Base-by-base conservation (phyloP, 2,329 filamentous ascomycete species). In the Paracamarosporium sp. region DNA sequence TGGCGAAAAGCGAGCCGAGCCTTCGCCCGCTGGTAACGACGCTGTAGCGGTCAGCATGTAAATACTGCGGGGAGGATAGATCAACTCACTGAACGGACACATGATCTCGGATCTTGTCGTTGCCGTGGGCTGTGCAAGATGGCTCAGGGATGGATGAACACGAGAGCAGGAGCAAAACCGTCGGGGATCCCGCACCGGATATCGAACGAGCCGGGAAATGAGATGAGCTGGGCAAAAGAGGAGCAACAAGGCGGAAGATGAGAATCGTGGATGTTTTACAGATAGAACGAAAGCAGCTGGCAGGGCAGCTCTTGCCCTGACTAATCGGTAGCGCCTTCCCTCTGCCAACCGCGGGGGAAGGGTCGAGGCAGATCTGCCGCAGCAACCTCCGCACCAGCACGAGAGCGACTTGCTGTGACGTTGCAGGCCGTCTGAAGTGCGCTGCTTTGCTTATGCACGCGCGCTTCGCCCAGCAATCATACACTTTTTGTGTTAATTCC, bases 261-360 rank as follows among this genome's bases (percentile, higher is more conserved):
- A 72, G 67, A 72, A 69, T 62, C 68, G 63, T 67, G 65, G 64
- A 67, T 75, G 72, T 74, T 75, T 75, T 73, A 72, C 65, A 63
- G 53, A 57, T 67, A 66, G 70, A 64, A 62, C 66, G 61, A 57
- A 57, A 63, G 60, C 63, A 60, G 57, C 66, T 59, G 44, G 17
- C 41, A 30, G 46, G 43, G 35, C 47, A 43, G 13, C 4, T 31
- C n/a, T 22, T 24, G 11, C 40, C 15, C 17, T 57, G 57, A 71
- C 64, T 72, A 70, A 72, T 70, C 69, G 68, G 59, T 57, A 68
- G 45, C 47, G 53, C 61, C 56, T 72, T 61, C 69, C 68, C 27
- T 52, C 41, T 36, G 27, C 43, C 48, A 53, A 45, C 24, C 41
- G 62, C 57, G 54, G 55, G 31, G 56, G 27, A 38, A 57, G 55